Percentiles rank a stretch among this genome's conserved stretches.
Conservation (phyloP, 352 stramenopile species). For the Globisporangium spinosum region DNA sequence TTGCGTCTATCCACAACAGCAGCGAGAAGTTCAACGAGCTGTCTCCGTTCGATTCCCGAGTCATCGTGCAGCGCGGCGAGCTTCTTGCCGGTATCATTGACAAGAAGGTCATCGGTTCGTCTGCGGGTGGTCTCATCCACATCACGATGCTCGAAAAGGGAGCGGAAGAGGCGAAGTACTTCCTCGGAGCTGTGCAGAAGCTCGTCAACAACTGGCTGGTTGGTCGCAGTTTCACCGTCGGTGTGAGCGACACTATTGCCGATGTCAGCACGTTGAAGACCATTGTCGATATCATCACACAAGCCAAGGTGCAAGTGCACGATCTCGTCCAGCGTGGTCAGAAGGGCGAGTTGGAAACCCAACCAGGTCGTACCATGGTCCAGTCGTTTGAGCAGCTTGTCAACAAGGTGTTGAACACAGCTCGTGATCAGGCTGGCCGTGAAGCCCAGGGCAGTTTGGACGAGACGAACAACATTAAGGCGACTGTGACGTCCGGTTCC, state of each 20-base stretch:
- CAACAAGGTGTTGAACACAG: slow-evolving; percentile 94
- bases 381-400: slow-evolving; percentile 98
- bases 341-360: slow-evolving; percentile 95
- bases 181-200: slow-evolving; percentile 94
- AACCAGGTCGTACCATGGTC: slow-evolving; percentile 98
- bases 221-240: slow-evolving; percentile 97
- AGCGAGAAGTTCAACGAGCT: slow-evolving; percentile 89
- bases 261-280: slow-evolving; percentile 97
- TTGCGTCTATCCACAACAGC: slow-evolving; percentile 93
- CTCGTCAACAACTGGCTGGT: slow-evolving; percentile 99
- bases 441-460: slow-evolving; percentile 88
- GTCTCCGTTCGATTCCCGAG: slow-evolving; percentile 94
- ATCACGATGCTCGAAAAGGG: slow-evolving; percentile 94
- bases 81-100: slow-evolving; percentile 97
- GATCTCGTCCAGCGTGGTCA: slow-evolving; percentile 96
- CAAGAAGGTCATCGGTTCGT: slow-evolving; percentile 98
- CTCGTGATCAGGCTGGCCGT: slow-evolving; percentile 79
- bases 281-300: slow-evolving; percentile 98
- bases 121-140: slow-evolving; percentile 96
- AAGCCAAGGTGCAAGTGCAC: slow-evolving; percentile 94
- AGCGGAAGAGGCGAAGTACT: slow-evolving; percentile 85
- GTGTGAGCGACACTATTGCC: slow-evolving; percentile 98
- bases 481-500: slow-evolving; percentile 97
- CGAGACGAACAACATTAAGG: slow-evolving; percentile 99
- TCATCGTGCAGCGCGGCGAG: slow-evolving; percentile 97